Evolutionary conservation across 345 rosid species (phyloP).

Genomic region (Dipteronia sinensis): DNA sequence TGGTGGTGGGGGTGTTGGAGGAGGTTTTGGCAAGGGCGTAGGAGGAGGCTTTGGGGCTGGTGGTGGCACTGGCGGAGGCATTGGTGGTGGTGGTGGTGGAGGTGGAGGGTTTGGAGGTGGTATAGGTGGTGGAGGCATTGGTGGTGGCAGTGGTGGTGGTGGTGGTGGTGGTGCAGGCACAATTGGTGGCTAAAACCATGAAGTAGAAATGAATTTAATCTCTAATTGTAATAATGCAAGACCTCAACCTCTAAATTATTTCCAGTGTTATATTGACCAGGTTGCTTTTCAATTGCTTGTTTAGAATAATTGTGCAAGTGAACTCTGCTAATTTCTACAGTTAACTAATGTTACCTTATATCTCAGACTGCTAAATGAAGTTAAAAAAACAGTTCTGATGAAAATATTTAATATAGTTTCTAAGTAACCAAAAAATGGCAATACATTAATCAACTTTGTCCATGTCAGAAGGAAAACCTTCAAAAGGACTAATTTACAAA

Average conservation of each 20-base stretch:
- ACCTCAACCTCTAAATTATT: not conserved
- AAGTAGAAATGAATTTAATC: not conserved
- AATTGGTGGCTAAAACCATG: conserved; percentile 13
- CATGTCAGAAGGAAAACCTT: not conserved
- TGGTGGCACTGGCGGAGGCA: conserved; percentile 2
- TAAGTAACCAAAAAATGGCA: not conserved
- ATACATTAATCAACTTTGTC: not conserved
- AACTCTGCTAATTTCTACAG: not conserved
- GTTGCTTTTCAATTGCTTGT: not conserved
- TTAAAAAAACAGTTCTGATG: not conserved
- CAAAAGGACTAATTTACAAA: not conserved
- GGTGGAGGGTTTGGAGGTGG: conserved; percentile 11
- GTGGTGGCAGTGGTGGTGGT: conserved; percentile 6
- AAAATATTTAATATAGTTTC: too few species aligned
- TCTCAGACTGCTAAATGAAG: not conserved
- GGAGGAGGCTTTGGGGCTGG: not conserved
- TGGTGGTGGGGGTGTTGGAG: not conserved
- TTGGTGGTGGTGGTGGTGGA: conserved; percentile 11
- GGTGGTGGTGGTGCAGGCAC: conserved; percentile 13
- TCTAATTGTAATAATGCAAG: not conserved
- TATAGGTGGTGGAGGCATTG: conserved; percentile 1
- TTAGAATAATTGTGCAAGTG: not conserved
- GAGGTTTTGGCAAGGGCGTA: not conserved
- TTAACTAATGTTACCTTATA: not conserved
- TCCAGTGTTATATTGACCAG: too few species aligned